A percentile compares a stretch with the other conserved stretches of the same genome.
These are phyloP conservation scores for Carex littledalei DNA, from an alignment of 176 grass and related monocot species.

Conservation along the genomic window DNA sequence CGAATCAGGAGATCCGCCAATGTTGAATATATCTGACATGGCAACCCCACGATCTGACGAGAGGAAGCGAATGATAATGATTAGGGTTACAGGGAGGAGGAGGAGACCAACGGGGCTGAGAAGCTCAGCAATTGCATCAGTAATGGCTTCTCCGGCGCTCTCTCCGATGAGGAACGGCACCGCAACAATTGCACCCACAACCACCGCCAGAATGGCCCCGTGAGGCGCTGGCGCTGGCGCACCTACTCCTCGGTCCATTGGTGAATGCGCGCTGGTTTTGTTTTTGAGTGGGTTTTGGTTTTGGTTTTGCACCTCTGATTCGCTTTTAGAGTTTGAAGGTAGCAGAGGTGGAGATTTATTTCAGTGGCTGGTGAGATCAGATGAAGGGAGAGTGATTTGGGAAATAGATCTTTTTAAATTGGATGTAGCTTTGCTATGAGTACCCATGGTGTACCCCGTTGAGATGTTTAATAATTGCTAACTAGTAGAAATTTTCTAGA, in stretches of 20 bases:
- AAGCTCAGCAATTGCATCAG: conserved; percentile 26
- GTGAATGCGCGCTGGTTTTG: neutral
- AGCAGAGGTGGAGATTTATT: conserved; percentile 21
- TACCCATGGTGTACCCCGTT: neutral
- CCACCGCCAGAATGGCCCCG: conserved; percentile 51
- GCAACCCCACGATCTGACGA: conserved; percentile 31
- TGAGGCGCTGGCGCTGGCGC: conserved; percentile 25
- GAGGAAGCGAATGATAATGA: conserved; percentile 76
- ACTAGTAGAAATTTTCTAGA: neutral
- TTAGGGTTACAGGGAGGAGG: conserved; percentile 51
- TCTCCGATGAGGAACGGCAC: conserved; percentile 43
- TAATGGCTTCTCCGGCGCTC: conserved; percentile 36
- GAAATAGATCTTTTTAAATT: neutral
- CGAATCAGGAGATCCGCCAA: conserved; percentile 44
- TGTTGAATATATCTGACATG: conserved; percentile 24
- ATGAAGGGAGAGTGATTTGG: conserved; percentile 7
- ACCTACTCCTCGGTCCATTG: conserved; percentile 5
- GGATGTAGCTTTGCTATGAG: neutral
- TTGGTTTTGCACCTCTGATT: neutral
- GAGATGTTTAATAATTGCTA: neutral
- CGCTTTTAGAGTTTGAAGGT: neutral
- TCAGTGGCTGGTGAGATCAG: neutral
- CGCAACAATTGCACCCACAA: conserved; percentile 44
- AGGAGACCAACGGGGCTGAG: conserved; percentile 54
- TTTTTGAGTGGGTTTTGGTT: neutral